Conservation (phyloP, 257 asterid species). For the Nyctanthes arbortristis region DNA sequence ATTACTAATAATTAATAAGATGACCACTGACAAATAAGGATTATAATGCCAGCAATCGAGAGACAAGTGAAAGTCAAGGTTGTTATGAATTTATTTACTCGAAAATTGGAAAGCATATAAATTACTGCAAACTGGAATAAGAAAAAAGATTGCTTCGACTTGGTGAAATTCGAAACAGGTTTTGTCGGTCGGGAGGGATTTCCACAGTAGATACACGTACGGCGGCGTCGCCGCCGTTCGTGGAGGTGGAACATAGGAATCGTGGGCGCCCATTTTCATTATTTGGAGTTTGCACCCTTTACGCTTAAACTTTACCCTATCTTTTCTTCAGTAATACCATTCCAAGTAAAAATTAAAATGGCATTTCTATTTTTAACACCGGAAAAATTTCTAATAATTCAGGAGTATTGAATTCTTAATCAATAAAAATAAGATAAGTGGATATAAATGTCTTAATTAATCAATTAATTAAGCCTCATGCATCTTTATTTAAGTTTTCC, state of each 20-base stretch:
- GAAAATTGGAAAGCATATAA: constrained; percentile 10
- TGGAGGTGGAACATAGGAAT: constrained; percentile 22
- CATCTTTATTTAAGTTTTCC: too few relatives aligned
- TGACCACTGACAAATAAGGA: constrained; percentile 4
- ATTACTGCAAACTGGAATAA: constrained; percentile 12
- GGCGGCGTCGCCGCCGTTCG: constrained; percentile 44
- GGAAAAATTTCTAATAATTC: too few relatives aligned
- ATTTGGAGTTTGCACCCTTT: background rate
- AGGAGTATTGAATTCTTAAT: too few relatives aligned
- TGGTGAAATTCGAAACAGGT: constrained; percentile 33
- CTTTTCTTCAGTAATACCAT: background rate
- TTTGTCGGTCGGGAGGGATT: constrained; percentile 36
- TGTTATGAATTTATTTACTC: constrained; percentile 14
- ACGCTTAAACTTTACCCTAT: background rate
- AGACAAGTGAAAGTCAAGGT: constrained; percentile 27
- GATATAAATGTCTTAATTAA: too few relatives aligned
- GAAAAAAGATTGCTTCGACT: constrained; percentile 28
- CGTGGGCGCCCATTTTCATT: constrained; percentile 4
- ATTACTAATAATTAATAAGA: constrained; percentile 11
- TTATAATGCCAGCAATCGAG: constrained; percentile 22
- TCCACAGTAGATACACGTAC: constrained; percentile 28
- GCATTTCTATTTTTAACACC: too few relatives aligned
- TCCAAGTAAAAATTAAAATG: too few relatives aligned
- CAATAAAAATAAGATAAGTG: too few relatives aligned
- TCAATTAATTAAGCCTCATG: too few relatives aligned